Base-by-base conservation (phyloP, 495 filamentous ascomycete species). In the Terfezia claveryi region DNA sequence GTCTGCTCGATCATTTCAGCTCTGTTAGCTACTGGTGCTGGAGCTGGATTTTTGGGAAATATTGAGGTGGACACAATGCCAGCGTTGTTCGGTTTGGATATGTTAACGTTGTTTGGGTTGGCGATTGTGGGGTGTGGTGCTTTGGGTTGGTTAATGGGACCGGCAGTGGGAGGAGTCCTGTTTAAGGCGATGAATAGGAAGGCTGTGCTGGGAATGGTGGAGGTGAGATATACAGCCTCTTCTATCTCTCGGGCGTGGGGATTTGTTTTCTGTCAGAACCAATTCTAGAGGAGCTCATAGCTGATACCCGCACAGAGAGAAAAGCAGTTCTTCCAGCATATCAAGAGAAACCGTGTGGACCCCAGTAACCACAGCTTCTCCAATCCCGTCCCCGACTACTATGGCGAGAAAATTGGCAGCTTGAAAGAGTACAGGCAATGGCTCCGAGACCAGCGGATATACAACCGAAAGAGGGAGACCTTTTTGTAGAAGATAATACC, bases 371-470 rank as follows among this genome's bases (percentile, higher is more conserved):
- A 79, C 58, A 80, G 76, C 7, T 73, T 78, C 56, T 68, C 75
- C 49, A 86, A 86, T 64, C 81, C 81, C 0, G 74, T 76, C 0
- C 76, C 75, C 50, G 79, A 82, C 64, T 81, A 79, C 68, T 85
- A 87, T 62, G 82, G 91, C 52, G 91, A 98, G 74, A 95, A 94
- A 76, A 94, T 98, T 66, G 83, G 81, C 14, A 92, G 85, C 59
- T 85, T 98, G 38, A 76, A 78, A 56, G 87, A 83, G 52, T 98
- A 95, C 63, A 70, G 92, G 60, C 80, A 83, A 67, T 98, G 91
- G 91, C 69, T 98, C 65, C 94, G 89, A 73, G 91, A 98, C 67
- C 92, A 96, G 73, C 69, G 88, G 51, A 87, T 87, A n/a, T 98
- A 91, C 68, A 94, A 93, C 71, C 79, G 81, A 70, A 95, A 94